Evolutionary conservation across 345 rosid species (phyloP).

Genomic region (Aquilaria malaccensis): DNA sequence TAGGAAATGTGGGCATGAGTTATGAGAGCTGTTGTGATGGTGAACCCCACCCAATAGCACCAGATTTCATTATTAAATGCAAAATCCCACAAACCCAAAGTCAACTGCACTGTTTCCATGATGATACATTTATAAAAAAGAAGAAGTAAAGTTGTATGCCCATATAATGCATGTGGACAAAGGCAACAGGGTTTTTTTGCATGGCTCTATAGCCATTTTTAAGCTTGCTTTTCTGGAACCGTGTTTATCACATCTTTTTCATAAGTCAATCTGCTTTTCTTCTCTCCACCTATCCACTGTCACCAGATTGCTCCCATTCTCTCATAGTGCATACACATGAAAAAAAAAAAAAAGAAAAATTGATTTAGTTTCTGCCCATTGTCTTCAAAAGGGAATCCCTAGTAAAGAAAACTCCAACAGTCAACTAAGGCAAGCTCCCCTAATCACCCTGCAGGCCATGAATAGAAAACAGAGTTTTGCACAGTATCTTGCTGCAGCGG

Average conservation of each 20-base stretch:
- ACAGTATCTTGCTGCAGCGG: too few species aligned
- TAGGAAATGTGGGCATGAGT: conserved; percentile 13
- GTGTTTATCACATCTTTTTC: neutral
- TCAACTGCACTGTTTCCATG: conserved; percentile 27
- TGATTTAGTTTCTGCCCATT: too few species aligned
- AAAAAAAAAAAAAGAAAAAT: too few species aligned
- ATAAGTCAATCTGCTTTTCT: conserved; percentile 13
- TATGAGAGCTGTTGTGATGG: conserved; percentile 14
- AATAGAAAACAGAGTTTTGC: too few species aligned
- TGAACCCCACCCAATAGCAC: conserved; percentile 40
- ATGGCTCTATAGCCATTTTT: conserved; percentile 23
- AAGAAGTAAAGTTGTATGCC: neutral
- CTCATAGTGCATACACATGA: neutral
- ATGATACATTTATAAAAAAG: neutral
- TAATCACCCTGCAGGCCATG: neutral
- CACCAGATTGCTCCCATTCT: neutral
- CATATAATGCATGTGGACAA: conserved; percentile 16
- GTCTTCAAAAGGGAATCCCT: too few species aligned
- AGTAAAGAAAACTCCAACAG: too few species aligned
- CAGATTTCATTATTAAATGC: conserved; percentile 35
- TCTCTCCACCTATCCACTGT: neutral
- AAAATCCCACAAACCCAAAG: conserved; percentile 26
- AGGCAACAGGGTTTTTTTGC: conserved; percentile 14
- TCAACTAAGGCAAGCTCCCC: neutral
- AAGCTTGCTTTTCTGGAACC: conserved; percentile 3